phyloP scores from a whole-genome alignment of 2,329 filamentous ascomycete genomes.

The Trichoderma oligosporum region DNA sequence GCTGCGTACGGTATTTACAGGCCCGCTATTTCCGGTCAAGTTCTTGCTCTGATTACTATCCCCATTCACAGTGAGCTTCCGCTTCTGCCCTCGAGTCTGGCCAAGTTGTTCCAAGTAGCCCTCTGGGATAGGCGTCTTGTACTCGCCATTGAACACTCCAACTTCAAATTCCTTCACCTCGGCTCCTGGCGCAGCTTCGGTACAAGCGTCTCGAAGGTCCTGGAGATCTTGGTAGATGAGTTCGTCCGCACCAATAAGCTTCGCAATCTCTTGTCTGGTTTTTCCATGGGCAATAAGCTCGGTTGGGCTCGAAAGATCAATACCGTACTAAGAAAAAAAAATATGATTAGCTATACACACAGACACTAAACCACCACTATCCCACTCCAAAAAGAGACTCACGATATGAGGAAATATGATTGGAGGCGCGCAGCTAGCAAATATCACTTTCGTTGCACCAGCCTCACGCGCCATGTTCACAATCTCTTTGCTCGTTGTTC shows the following conservation, averaged over 20 bases:
- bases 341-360: constrained; percentile 18
- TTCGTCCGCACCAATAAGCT: constrained; percentile 40
- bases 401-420: constrained; percentile 87
- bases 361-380: too few species aligned
- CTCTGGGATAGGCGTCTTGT: constrained; percentile 73
- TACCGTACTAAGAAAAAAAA: constrained; percentile 37
- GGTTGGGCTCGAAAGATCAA: constrained; percentile 44
- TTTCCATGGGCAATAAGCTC: constrained; percentile 43
- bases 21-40: too few species aligned
- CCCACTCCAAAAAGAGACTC: constrained; percentile 38
- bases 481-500: constrained; percentile 25
- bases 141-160: constrained; percentile 86
- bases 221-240: constrained; percentile 62
- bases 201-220: constrained; percentile 76
- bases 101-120: constrained; percentile 82
- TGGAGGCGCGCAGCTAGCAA: constrained; percentile 76
- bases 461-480: constrained; percentile 74
- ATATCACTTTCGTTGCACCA: constrained; percentile 76
- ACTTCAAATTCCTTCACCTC: constrained; percentile 70
- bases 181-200: constrained; percentile 60
- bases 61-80: constrained; percentile 19
- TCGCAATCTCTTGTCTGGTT: constrained; percentile 37
- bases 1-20: too few species aligned
- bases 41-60: too few species aligned
- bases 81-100: constrained; percentile 54